A percentile compares a stretch with the other conserved stretches of the same genome.
Conservation (phyloP, 371 early-diverging fungal species). For the Mucor saturninus region DNA sequence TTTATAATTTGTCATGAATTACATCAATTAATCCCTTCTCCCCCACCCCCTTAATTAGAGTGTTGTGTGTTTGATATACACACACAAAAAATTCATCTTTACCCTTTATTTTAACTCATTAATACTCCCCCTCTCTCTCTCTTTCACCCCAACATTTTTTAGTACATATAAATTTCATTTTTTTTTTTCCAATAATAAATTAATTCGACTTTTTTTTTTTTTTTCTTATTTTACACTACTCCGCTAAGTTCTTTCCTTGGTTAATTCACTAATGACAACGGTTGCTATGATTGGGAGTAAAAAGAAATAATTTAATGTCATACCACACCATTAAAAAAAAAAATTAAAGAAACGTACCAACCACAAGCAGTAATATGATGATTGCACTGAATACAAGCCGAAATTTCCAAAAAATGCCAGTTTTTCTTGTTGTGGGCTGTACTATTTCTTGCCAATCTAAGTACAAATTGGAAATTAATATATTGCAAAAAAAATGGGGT, state of each 20-base stretch:
- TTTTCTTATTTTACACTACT: background rate
- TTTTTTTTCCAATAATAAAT: constrained; percentile 4
- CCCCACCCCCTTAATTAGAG: background rate
- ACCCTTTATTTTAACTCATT: background rate
- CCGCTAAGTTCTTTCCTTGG: constrained; percentile 13
- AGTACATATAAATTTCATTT: background rate
- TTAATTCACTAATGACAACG: constrained; percentile 26
- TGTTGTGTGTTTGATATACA: constrained; percentile 5
- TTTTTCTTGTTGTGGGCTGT: background rate
- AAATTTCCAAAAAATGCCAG: constrained; percentile 13
- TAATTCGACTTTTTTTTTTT: background rate
- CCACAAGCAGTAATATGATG: constrained; percentile 23
- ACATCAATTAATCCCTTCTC: constrained; percentile 3
- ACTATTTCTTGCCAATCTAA: background rate
- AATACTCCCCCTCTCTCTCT: background rate
- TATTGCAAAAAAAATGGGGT: background rate
- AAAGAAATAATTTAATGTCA: background rate
- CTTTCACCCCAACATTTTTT: background rate
- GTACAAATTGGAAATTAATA: background rate
- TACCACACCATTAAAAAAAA: background rate
- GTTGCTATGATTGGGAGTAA: constrained; percentile 7
- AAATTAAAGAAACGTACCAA: constrained; percentile 20
- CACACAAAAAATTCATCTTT: constrained; percentile 6
- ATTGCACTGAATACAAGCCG: constrained; percentile 15
- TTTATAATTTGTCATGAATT: background rate